Evolutionary conservation across 345 rosid species (phyloP).

Genomic region (Pelargonium nanum): DNA sequence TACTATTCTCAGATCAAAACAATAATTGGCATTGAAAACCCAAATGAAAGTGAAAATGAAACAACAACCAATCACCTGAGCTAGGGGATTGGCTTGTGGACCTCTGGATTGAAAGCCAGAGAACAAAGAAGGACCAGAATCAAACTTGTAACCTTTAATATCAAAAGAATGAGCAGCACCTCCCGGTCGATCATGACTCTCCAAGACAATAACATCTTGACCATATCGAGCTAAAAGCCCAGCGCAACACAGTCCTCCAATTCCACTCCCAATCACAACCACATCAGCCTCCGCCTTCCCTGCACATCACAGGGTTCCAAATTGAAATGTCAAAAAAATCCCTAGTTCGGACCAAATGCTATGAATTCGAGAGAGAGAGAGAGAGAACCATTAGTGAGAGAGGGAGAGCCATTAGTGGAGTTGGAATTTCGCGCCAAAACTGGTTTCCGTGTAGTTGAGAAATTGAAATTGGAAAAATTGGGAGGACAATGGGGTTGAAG

Average conservation of each 20-base stretch:
- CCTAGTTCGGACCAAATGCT: no score
- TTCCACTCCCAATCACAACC: slow-evolving; percentile 83
- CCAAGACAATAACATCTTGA: slow-evolving; percentile 70
- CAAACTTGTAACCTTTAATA: slow-evolving; percentile 70
- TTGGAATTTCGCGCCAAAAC: slow-evolving; percentile 34
- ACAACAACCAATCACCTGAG: slow-evolving; percentile 42
- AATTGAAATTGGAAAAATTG: slow-evolving; percentile 12
- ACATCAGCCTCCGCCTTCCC: slow-evolving; percentile 84
- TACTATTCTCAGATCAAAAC: neutral
- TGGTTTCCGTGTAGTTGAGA: slow-evolving; percentile 19
- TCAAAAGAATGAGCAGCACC: slow-evolving; percentile 89
- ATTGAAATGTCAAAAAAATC: neutral
- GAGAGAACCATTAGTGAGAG: slow-evolving; percentile 27
- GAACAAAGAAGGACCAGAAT: slow-evolving; percentile 89
- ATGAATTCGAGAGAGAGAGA: slow-evolving; percentile 10
- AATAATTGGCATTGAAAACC: neutral
- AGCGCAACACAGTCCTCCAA: slow-evolving; percentile 78
- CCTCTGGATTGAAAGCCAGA: slow-evolving; percentile 90
- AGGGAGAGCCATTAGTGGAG: slow-evolving; percentile 32
- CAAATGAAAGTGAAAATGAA: neutral
- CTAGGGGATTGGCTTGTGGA: slow-evolving; percentile 89
- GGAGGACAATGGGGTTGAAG: slow-evolving; percentile 13
- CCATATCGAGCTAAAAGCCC: slow-evolving; percentile 78
- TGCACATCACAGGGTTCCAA: slow-evolving; percentile 8
- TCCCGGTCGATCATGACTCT: slow-evolving; percentile 81